These are phyloP conservation scores for Ophiosphaerella korrae DNA, from an alignment of 2,329 filamentous ascomycete species.

Conservation along the genomic window DNA sequence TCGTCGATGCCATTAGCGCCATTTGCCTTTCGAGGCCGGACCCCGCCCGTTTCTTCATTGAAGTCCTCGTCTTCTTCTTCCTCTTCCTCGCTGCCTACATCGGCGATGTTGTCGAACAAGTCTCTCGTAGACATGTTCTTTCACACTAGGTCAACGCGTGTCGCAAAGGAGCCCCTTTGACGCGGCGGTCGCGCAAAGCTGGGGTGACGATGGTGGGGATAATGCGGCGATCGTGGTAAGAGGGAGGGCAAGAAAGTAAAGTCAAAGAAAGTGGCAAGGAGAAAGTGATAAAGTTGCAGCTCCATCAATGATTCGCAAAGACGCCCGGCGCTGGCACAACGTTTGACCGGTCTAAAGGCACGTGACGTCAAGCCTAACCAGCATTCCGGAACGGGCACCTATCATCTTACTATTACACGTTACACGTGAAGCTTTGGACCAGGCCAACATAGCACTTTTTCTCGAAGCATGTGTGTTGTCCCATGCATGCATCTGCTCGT, in stretches of 20 bases:
- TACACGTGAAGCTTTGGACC: not conserved
- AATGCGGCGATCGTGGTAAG: constrained; percentile 23
- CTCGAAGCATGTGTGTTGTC: too few species aligned
- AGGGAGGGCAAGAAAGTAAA: constrained; percentile 6
- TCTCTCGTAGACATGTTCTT: constrained; percentile 52
- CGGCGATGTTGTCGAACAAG: constrained; percentile 82
- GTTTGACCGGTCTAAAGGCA: too few species aligned
- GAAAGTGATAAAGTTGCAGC: not conserved
- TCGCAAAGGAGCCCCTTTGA: constrained; percentile 12
- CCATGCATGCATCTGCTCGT: not conserved
- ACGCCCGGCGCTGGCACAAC: too few species aligned
- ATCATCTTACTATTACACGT: too few species aligned
- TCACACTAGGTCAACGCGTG: constrained; percentile 24
- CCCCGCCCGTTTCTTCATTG: constrained; percentile 35
- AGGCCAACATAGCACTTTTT: not conserved
- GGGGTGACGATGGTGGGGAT: constrained; percentile 10
- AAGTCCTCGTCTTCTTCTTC: constrained; percentile 49
- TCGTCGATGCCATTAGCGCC: constrained; percentile 42
- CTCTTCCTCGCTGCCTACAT: constrained; percentile 69
- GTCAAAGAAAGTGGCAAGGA: not conserved
- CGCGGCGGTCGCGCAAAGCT: constrained; percentile 15
- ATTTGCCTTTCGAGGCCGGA: constrained; percentile 31
- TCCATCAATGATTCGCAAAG: too few species aligned
- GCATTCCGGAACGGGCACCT: too few species aligned
- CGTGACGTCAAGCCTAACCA: too few species aligned